phyloP scores from a whole-genome alignment of 129 eudicot species.

The Pittosporum tobira region DNA sequence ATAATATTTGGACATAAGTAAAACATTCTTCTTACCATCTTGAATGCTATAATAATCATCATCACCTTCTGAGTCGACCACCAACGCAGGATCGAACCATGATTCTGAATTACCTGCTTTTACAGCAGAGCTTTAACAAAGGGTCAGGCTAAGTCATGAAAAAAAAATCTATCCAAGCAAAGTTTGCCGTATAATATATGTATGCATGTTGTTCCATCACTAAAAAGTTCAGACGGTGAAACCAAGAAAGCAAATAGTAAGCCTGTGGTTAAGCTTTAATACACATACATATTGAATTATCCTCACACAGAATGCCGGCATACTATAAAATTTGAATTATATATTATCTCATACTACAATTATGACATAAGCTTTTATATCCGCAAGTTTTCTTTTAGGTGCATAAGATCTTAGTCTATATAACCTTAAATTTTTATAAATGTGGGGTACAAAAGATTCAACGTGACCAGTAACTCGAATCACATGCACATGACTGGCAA shows the following conservation, averaged over 20 bases:
- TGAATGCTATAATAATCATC: slow-evolving; percentile 75
- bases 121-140: not conserved
- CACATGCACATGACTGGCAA: too few species aligned
- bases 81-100: slow-evolving; percentile 61
- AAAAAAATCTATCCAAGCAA: not conserved
- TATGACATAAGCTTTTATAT: not conserved
- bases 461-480: too few species aligned
- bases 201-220: not conserved
- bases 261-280: not conserved
- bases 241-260: not conserved
- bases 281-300: not conserved
- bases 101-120: slow-evolving; percentile 57
- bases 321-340: not conserved
- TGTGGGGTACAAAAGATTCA: too few species aligned
- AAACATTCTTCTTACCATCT: slow-evolving; percentile 39
- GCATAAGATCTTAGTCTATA: too few species aligned
- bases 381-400: too few species aligned
- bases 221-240: not conserved
- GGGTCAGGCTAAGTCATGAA: not conserved
- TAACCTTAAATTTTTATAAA: too few species aligned
- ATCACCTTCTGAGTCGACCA: slow-evolving; percentile 64
- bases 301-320: not conserved
- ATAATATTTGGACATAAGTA: not conserved
- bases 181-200: not conserved
- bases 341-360: not conserved